Conservation (phyloP, 129 eudicot species). For the Chrysanthemum makinoi region DNA sequence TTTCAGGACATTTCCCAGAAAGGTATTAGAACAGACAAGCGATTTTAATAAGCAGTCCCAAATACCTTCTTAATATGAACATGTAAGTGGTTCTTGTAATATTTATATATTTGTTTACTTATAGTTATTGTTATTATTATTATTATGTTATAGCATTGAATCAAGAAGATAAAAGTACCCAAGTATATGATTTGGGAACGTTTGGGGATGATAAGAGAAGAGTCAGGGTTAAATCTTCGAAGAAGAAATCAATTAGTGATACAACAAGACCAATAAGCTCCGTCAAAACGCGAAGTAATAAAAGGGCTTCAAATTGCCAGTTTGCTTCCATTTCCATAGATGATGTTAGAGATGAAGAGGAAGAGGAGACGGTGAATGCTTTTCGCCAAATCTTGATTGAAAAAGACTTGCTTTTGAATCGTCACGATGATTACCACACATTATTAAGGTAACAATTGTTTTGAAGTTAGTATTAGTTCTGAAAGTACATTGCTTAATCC, state of each 20-base stretch:
- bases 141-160: conserved; percentile 30
- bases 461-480: background rate
- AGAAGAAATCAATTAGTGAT: conserved; percentile 60
- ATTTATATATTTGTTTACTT: background rate
- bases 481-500: background rate
- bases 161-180: conserved; percentile 47
- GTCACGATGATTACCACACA: conserved; percentile 83
- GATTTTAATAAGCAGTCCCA: too few species aligned
- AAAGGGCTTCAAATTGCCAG: conserved; percentile 51
- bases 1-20: too few species aligned
- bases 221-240: conserved; percentile 60
- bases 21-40: too few species aligned
- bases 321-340: conserved; percentile 69
- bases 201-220: conserved; percentile 70
- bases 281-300: conserved; percentile 39
- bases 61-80: too few species aligned
- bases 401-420: conserved; percentile 63
- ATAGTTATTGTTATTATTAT: background rate
- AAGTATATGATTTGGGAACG: conserved; percentile 51
- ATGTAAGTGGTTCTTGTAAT: background rate
- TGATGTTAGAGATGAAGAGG: conserved; percentile 75
- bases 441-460: conserved; percentile 56
- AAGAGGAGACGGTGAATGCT: conserved; percentile 64
- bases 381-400: conserved; percentile 65
- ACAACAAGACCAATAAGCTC: conserved; percentile 44